A percentile compares a stretch with the other conserved stretches of the same genome.
phyloP scores from a whole-genome alignment of 2,329 filamentous ascomycete species.

The Beauveria medogensis region DNA sequence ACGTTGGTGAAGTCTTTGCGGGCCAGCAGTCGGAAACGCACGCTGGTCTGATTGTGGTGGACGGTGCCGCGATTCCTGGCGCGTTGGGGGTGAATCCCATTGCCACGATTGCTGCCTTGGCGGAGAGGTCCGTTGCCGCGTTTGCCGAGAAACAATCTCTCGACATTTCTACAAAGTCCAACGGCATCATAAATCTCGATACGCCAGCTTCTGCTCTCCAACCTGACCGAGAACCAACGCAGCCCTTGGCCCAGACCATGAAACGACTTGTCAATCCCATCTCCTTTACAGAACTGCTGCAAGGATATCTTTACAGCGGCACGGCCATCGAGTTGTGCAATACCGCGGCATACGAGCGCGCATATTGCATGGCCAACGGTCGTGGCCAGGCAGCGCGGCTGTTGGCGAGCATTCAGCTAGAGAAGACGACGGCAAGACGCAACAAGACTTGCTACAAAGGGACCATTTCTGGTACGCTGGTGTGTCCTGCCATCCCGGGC shows the following conservation, averaged over 20 bases:
- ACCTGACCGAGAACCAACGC: no score
- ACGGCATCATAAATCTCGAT: not conserved
- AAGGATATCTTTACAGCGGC: not conserved
- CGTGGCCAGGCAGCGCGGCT: not conserved
- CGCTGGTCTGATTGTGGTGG: slow-evolving; percentile 51
- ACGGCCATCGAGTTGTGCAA: not conserved
- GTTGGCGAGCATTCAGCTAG: not conserved
- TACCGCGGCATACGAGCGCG: slow-evolving; percentile 21
- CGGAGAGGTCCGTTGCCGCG: slow-evolving; percentile 52
- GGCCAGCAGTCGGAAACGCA: slow-evolving; percentile 44
- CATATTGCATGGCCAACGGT: not conserved
- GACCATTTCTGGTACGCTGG: not conserved
- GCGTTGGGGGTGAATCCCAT: slow-evolving; percentile 59
- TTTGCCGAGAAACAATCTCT: slow-evolving; percentile 35
- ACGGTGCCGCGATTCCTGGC: slow-evolving; percentile 53
- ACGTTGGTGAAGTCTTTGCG: slow-evolving; percentile 51
- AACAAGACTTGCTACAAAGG: not conserved
- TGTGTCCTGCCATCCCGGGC: slow-evolving; percentile 21
- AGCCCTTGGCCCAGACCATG: no score
- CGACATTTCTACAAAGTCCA: slow-evolving; percentile 24
- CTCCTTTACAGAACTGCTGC: not conserved
- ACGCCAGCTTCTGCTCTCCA: not conserved
- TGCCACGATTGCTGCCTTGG: slow-evolving; percentile 61
- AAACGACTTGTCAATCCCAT: not conserved
- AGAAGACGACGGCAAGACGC: not conserved